Conservation (phyloP, 805 yeast genomes). For the Pichia rugopelliculosa region DNA sequence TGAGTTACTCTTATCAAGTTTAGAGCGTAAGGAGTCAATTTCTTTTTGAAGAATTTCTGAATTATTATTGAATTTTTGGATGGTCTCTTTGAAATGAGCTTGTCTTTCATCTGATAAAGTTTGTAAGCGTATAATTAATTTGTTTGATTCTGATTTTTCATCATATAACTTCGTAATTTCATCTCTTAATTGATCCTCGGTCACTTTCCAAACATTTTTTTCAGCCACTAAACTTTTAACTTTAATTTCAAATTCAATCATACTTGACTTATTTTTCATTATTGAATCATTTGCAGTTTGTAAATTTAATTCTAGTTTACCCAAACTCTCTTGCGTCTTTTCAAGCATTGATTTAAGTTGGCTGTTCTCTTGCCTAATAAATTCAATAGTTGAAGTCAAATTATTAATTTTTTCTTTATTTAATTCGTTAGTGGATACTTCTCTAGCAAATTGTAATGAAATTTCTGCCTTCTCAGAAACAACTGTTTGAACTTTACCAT, state of each 20-base stretch:
- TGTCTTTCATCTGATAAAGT: constrained; percentile 56
- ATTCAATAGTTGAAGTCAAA: constrained; percentile 33
- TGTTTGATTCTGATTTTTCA: constrained; percentile 54
- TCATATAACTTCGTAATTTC: constrained; percentile 46
- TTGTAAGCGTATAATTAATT: constrained; percentile 54
- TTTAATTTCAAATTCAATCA: constrained; percentile 39
- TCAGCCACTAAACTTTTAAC: constrained; percentile 48
- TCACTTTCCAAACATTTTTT: constrained; percentile 39
- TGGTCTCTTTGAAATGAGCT: constrained; percentile 39
- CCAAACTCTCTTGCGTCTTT: constrained; percentile 34
- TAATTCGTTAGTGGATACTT: constrained; percentile 47
- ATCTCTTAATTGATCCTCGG: constrained; percentile 42
- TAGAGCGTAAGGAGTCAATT: constrained; percentile 36
- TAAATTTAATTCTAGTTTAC: constrained; percentile 42
- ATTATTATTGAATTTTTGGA: constrained; percentile 41
- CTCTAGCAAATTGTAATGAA: constrained; percentile 43
- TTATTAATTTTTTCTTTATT: constrained; percentile 44
- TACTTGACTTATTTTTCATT: constrained; percentile 40
- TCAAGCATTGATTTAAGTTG: constrained; percentile 35
- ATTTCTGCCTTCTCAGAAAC: constrained; percentile 39
- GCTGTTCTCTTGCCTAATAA: constrained; percentile 37
- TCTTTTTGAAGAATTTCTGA: constrained; percentile 44
- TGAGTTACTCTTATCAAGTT: constrained; percentile 37
- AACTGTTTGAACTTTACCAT: constrained; percentile 35
- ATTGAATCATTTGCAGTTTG: constrained; percentile 48